Conservation (phyloP, 345 rosid genomes). For the Lepidium sativum region DNA sequence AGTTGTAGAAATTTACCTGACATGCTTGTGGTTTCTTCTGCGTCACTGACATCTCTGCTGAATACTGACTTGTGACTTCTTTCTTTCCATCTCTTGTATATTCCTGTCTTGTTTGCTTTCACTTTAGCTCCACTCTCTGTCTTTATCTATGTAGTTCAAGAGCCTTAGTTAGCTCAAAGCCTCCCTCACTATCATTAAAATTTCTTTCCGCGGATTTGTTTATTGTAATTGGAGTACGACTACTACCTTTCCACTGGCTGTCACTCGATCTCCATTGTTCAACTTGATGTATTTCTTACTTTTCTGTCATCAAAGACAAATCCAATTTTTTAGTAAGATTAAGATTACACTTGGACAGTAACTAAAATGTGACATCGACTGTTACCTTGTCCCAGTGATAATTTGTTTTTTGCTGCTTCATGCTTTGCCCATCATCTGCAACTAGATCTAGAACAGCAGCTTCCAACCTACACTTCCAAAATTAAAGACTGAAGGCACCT, state of each 20-base stretch:
- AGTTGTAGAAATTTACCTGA: conserved; percentile 21
- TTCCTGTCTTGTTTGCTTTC: conserved; percentile 59
- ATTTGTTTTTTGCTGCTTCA: conserved; percentile 64
- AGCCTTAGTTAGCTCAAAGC: not conserved
- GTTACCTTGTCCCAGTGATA: conserved; percentile 97
- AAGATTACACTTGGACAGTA: not conserved
- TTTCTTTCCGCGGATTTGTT: not conserved
- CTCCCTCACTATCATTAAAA: not conserved
- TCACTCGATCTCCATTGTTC: conserved; percentile 91
- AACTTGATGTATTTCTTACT: conserved; percentile 87
- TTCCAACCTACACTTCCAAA: conserved; percentile 51
- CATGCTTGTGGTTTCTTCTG: conserved; percentile 30
- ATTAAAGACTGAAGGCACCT: not conserved
- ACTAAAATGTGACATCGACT: not conserved
- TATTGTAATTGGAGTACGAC: not conserved
- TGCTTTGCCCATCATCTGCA: conserved; percentile 75
- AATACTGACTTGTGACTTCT: conserved; percentile 53
- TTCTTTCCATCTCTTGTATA: conserved; percentile 91
- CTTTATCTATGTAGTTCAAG: conserved; percentile 45
- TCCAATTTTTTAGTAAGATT: not conserved
- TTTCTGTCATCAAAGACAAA: conserved; percentile 50
- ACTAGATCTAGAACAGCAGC: conserved; percentile 89
- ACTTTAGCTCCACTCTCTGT: conserved; percentile 90
- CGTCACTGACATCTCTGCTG: conserved; percentile 34
- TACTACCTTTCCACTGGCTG: conserved; percentile 96